Base-by-base conservation (phyloP, 1,284 basidiomycete species). In the Puccinia novopanici region DNA sequence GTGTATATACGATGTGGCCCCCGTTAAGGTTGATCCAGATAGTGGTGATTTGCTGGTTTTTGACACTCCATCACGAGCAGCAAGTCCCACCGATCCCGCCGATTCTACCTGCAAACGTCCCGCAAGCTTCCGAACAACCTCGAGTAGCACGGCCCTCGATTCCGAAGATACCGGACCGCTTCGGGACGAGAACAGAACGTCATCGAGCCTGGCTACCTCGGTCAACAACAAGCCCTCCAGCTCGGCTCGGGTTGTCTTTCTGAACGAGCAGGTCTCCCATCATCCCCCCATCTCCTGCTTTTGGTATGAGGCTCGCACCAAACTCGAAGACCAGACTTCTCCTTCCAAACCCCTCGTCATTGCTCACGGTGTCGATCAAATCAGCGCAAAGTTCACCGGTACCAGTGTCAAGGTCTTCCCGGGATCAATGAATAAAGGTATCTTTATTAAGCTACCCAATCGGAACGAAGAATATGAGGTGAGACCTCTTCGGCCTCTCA, bases 361-460 rank as follows among this genome's bases (percentile, higher is more conserved):
- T 24, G 82, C 81, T 15, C 75, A 81, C 30, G 84, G 84, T 2
- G 82, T 94, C 73, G 96, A 99, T 87, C 97, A 99, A 87, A 94
- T 99, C 82, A 89, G 91, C 0, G 96, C 95, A 61, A 93, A 92
- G 85, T 85, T 85, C 77, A 85, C 84, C 0, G 84, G 84, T 3
- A 82, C 82, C 3, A 82, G 81, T 54, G 72, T 76, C 48, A 91
- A 92, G 72, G 91, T 99, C 57, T 88, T 89, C 30, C 92, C 96
- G 0, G 95, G 95, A 0, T 87, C 90, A 48, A 90, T 88, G 83
- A 97, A 96, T 87, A 91, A 93, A 87, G 96, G 96, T 57, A 91
- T 98, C 81, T 98, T 92, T 85, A 87, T 97, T 82, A 88, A 89
- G 40, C 88, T 97, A 75, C 90, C 88, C 0, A 90, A 91, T 54